These are phyloP conservation scores for Colletotrichum higginsianum DNA, from an alignment of 2,329 filamentous ascomycete genomes.

Conservation along the genomic window DNA sequence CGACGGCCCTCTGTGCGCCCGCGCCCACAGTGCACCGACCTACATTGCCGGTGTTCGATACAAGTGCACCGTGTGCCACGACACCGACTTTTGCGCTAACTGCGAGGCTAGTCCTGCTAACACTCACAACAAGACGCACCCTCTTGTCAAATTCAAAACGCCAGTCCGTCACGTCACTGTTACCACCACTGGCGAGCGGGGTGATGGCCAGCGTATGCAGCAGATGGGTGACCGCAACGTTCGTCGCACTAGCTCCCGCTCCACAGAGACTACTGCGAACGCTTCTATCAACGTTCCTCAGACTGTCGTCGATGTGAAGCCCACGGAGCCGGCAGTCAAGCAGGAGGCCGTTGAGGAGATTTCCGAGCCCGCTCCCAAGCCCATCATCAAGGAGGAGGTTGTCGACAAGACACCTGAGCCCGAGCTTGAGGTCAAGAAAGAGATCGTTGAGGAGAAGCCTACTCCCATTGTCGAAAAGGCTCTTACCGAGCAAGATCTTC, in stretches of 20 bases:
- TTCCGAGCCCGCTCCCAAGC: conserved; percentile 44
- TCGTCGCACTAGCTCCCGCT: conserved; percentile 59
- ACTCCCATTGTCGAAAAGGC: conserved; percentile 45
- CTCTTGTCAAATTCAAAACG: conserved; percentile 96
- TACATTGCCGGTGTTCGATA: conserved; percentile 92
- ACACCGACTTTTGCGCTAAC: conserved; percentile 93
- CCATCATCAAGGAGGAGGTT: conserved; percentile 32
- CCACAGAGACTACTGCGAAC: conserved; percentile 68
- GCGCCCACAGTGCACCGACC: conserved; percentile 61
- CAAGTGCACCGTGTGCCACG: conserved; percentile 97
- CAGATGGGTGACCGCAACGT: conserved; percentile 76
- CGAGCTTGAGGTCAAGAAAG: conserved; percentile 27
- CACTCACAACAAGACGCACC: conserved; percentile 94
- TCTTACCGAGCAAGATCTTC: conserved; percentile 52
- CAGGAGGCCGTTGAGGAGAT: conserved; percentile 48
- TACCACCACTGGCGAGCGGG: conserved; percentile 85
- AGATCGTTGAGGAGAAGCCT: conserved; percentile 45
- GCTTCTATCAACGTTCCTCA: conserved; percentile 70
- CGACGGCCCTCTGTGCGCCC: conserved; percentile 89
- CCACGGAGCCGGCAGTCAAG: conserved; percentile 61
- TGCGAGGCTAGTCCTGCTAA: conserved; percentile 92
- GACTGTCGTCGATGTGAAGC: conserved; percentile 81
- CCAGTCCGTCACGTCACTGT: conserved; percentile 91
- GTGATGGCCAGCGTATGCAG: conserved; percentile 74
- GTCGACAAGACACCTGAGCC: conserved; percentile 45